phyloP scores from a whole-genome alignment of 345 rosid genomes.

The Syzygium aqueum region DNA sequence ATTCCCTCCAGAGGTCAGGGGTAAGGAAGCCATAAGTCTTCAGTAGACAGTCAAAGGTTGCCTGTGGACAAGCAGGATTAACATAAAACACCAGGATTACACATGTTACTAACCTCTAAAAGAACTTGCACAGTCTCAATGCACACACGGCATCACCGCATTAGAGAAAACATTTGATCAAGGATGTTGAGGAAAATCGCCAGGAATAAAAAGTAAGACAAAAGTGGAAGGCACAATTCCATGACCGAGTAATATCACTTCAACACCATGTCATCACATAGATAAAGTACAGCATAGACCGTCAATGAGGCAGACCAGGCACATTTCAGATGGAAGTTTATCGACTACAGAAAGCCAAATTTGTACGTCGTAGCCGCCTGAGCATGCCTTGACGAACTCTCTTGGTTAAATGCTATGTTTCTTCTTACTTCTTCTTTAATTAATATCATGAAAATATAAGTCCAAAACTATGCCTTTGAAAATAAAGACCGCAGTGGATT shows the following conservation, averaged over 20 bases:
- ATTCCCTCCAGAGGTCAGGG: constrained; percentile 72
- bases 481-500: not conserved
- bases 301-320: not conserved
- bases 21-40: constrained; percentile 77
- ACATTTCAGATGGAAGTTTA: not conserved
- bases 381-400: not conserved
- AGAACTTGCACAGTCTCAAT: not conserved
- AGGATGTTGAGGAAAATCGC: not conserved
- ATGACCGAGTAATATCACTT: not conserved
- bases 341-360: not conserved
- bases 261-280: not conserved
- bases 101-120: not conserved
- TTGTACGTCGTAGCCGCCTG: not conserved
- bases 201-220: not conserved
- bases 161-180: not conserved
- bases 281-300: not conserved
- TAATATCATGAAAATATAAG: no score
- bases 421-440: not conserved
- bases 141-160: not conserved
- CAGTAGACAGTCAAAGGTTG: constrained; percentile 57
- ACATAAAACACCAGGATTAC: not conserved
- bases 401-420: not conserved
- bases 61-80: constrained; percentile 6
- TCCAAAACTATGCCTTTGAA: not conserved
- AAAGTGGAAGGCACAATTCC: not conserved